Evolutionary conservation across 2,329 filamentous ascomycete genomes (phyloP), one percentile per base, ranked within the genome.

Genomic region (Corynespora cassiicola): DNA sequence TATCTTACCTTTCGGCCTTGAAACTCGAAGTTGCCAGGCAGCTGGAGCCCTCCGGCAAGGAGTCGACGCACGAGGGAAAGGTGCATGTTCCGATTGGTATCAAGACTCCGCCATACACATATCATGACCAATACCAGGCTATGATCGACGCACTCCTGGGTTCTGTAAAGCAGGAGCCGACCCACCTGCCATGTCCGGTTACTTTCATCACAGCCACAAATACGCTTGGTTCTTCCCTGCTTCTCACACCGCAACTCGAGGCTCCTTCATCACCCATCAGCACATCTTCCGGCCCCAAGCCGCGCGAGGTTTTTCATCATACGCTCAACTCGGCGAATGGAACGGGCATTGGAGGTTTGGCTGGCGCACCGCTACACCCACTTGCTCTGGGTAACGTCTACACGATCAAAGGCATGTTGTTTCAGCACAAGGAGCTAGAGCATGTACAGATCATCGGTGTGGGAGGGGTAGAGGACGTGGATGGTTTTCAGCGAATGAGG

Each of bases 81-180:
- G 31, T 36, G 0, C 50, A 58, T 23, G 66, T 82, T 0, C 70
- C 73, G 0, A 70, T 82, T 27, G 88, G 87, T 0, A 73, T 91
- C 48, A 92, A 92, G 59, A 85, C 82, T 1, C 87, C 88, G 5
- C 88, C 88, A 0, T 91, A 89, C 54, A 91, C 87, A 0, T 81
- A 90, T 57, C 68, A 77, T 0, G 80, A 75, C 0, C 82, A 91
- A 57, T 91, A 86, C 58, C 60, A 71, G 0, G 73, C 71, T 12
- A 65, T 91, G 10, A 62, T 82, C 2, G 47, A 64, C 0, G 79
- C 82, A 0, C 65, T 90, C 5, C 54, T 66, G 7, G 52, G 46
- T 3, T 58, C 54, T 1, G 58, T 50, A 2, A 50, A 51, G 7
- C 45, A 56, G n/a, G 42, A 45, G 36, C 54, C 53, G 3, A 36